Conservation (phyloP, 176 grass and related monocot species). For the Hyparrhenia diplandra region DNA sequence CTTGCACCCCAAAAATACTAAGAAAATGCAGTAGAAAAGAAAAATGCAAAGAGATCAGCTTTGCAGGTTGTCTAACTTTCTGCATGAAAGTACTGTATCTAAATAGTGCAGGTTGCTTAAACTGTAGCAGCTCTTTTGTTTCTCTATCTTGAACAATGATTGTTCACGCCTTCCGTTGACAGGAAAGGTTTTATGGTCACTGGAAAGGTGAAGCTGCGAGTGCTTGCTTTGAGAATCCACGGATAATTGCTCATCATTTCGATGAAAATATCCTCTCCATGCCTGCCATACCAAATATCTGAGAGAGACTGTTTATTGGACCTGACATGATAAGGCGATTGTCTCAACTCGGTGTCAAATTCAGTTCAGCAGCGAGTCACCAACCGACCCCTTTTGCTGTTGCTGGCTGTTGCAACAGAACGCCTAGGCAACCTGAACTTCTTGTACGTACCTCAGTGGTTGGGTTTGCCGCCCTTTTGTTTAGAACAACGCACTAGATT, state of each 20-base stretch:
- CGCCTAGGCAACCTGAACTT: neutral
- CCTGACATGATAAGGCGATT: neutral
- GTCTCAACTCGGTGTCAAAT: neutral
- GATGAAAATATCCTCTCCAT: neutral
- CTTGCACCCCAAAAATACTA: neutral
- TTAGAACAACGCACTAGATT: neutral
- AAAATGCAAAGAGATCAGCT: neutral
- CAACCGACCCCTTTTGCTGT: neutral
- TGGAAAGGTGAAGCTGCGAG: neutral
- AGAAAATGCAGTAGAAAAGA: neutral
- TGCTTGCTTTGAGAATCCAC: neutral
- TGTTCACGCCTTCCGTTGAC: neutral
- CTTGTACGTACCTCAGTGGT: slow-evolving; percentile 21
- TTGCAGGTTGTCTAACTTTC: neutral
- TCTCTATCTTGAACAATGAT: neutral
- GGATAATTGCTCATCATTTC: neutral
- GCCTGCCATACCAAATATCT: neutral
- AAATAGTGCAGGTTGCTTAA: neutral
- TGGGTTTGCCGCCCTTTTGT: neutral
- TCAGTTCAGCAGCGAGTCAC: neutral
- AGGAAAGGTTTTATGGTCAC: neutral
- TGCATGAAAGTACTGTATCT: neutral
- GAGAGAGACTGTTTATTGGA: neutral
- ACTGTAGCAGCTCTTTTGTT: neutral
- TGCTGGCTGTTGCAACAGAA: slow-evolving; percentile 13